These are phyloP conservation scores for Colletotrichum tabaci DNA, from an alignment of 2,329 filamentous ascomycete species.

Conservation along the genomic window DNA sequence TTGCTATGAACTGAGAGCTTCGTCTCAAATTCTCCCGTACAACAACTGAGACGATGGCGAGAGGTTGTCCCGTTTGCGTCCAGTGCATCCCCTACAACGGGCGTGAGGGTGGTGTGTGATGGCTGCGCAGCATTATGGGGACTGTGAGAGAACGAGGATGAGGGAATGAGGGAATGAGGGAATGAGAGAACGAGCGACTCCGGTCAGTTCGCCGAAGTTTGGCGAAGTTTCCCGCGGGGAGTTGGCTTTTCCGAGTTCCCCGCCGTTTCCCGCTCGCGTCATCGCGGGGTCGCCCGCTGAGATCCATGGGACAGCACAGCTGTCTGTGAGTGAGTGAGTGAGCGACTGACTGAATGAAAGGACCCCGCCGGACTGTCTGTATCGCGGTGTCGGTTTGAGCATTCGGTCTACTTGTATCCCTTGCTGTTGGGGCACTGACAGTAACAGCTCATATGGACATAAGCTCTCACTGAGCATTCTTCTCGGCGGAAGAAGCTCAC, in stretches of 20 bases:
- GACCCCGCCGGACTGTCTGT: too few species aligned
- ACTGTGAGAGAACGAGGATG: background rate
- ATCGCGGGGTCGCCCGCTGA: slow-evolving; percentile 21
- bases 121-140: background rate
- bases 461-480: background rate
- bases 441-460: background rate
- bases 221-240: slow-evolving; percentile 22
- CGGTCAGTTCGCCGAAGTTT: slow-evolving; percentile 30
- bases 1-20: background rate
- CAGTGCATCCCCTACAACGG: too few species aligned
- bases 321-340: too few species aligned
- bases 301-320: too few species aligned
- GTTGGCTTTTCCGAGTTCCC: slow-evolving; percentile 11
- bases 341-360: too few species aligned
- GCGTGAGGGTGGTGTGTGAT: background rate
- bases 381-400: too few species aligned
- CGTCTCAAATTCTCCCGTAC: background rate
- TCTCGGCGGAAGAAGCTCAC: background rate
- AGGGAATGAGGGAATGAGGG: too few species aligned
- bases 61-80: too few species aligned
- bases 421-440: slow-evolving; percentile 16
- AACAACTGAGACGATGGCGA: background rate
- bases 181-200: slow-evolving; percentile 7
- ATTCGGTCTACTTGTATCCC: too few species aligned
- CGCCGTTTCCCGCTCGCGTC: slow-evolving; percentile 18